Conservation (phyloP, 306 rosid genomes). For the Clitoria ternatea region DNA sequence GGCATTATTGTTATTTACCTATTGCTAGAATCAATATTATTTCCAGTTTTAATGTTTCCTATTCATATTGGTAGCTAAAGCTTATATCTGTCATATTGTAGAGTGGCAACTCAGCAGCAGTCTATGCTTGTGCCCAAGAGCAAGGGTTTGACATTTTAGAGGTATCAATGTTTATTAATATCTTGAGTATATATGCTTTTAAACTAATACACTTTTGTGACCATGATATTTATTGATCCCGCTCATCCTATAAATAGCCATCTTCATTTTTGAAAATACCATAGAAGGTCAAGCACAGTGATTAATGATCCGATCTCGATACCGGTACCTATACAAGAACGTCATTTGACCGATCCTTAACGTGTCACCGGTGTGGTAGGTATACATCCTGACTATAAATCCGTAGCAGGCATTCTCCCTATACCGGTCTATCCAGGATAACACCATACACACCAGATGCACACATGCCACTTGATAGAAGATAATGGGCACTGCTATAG, state of each 20-base stretch:
- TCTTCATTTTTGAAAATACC: slow-evolving; percentile 4
- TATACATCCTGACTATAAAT: no score
- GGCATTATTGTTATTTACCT: slow-evolving; percentile 11
- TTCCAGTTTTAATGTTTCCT: neutral
- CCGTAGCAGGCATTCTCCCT: no score
- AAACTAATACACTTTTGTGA: neutral
- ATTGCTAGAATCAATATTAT: neutral
- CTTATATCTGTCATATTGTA: slow-evolving; percentile 37
- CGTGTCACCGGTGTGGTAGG: no score
- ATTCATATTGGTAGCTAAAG: slow-evolving; percentile 23
- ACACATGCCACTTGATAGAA: no score
- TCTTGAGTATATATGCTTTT: slow-evolving; percentile 6
- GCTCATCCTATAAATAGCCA: neutral
- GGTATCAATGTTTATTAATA: slow-evolving; percentile 39
- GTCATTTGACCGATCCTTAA: no score
- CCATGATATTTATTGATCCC: neutral
- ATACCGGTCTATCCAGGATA: no score
- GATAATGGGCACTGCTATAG: no score
- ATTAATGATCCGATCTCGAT: no score
- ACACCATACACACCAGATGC: no score
- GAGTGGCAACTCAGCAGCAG: slow-evolving; percentile 95
- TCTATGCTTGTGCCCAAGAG: slow-evolving; percentile 88
- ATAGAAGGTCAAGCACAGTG: neutral
- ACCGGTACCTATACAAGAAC: no score
- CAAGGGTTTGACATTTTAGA: slow-evolving; percentile 75